Evolutionary conservation across 2,329 filamentous ascomycete genomes (phyloP).

Genomic region (Pseudogymnoascus sp.): DNA sequence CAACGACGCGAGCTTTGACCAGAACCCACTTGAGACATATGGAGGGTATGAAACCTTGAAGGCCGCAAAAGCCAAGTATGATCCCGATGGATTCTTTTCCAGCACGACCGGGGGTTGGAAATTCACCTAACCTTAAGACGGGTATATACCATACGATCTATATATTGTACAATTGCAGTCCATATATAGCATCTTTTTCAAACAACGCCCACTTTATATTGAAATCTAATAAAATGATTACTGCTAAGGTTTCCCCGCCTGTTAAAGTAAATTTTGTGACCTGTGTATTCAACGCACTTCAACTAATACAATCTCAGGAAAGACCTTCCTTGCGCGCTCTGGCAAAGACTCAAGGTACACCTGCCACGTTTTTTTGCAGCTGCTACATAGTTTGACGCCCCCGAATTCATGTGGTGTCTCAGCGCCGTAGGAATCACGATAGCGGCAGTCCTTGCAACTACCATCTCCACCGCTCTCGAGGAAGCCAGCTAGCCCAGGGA

Average conservation of each 20-base stretch:
- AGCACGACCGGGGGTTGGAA: conserved; percentile 22
- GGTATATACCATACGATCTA: not conserved
- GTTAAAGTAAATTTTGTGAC: too few relatives aligned
- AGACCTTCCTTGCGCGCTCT: not conserved
- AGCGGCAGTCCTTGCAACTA: too few relatives aligned
- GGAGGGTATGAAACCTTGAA: conserved; percentile 26
- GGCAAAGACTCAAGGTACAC: not conserved
- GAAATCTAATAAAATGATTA: not conserved
- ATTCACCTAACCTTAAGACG: not conserved
- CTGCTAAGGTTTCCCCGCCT: not conserved
- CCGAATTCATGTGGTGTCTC: too few relatives aligned
- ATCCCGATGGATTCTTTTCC: conserved; percentile 26
- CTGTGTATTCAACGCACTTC: not conserved
- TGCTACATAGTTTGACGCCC: too few relatives aligned
- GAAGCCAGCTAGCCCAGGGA: conserved; percentile 13
- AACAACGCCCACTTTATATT: not conserved
- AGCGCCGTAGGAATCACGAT: too few relatives aligned
- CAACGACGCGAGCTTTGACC: conserved; percentile 21
- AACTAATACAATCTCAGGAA: not conserved
- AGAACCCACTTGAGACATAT: conserved; percentile 12
- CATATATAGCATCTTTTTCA: not conserved
- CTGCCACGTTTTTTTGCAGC: too few relatives aligned
- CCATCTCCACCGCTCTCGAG: conserved; percentile 9
- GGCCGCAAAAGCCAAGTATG: conserved; percentile 25
- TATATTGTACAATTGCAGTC: not conserved